Evolutionary conservation across 192 early-diverging fungal genomes (phyloP).

Genomic region (Coemansia sp.): DNA sequence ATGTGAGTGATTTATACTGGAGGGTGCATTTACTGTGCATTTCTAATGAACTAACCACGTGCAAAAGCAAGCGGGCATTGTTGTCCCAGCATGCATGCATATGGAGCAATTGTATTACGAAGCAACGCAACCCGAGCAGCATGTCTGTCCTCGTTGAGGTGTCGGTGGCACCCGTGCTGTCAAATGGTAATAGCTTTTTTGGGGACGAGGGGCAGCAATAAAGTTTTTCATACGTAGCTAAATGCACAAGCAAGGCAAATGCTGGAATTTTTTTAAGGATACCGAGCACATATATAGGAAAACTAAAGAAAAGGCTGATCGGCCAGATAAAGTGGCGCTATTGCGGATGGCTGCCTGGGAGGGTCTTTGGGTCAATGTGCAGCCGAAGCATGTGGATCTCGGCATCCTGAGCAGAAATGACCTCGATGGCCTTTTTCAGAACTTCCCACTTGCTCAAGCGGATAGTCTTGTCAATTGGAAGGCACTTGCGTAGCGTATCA

Average conservation of each 20-base stretch:
- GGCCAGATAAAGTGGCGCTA: background rate
- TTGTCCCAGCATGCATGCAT: slow-evolving; percentile 3
- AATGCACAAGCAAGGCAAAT: no score
- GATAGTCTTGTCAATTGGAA: slow-evolving; percentile 75
- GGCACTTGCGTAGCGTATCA: slow-evolving; percentile 74
- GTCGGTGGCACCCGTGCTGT: background rate
- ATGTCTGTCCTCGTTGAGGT: background rate
- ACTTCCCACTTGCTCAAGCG: slow-evolving; percentile 91
- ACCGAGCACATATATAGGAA: background rate
- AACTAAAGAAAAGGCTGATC: slow-evolving; percentile 3
- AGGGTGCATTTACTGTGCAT: background rate
- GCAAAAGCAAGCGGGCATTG: background rate
- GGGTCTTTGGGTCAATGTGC: slow-evolving; percentile 24
- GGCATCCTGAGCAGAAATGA: slow-evolving; percentile 41
- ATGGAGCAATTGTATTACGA: slow-evolving; percentile 1
- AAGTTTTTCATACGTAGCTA: no score
- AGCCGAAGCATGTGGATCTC: slow-evolving; percentile 44
- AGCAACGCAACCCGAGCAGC: no score
- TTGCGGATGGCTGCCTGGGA: slow-evolving; percentile 1
- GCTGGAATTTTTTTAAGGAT: no score
- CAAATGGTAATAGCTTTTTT: background rate
- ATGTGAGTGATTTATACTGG: no score
- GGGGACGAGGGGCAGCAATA: no score
- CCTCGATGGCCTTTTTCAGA: slow-evolving; percentile 73
- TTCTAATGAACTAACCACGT: slow-evolving; percentile 9